Evolutionary conservation across 73 alveolate genomes (phyloP).

Genomic region (Paramecium tetraurelia): DNA sequence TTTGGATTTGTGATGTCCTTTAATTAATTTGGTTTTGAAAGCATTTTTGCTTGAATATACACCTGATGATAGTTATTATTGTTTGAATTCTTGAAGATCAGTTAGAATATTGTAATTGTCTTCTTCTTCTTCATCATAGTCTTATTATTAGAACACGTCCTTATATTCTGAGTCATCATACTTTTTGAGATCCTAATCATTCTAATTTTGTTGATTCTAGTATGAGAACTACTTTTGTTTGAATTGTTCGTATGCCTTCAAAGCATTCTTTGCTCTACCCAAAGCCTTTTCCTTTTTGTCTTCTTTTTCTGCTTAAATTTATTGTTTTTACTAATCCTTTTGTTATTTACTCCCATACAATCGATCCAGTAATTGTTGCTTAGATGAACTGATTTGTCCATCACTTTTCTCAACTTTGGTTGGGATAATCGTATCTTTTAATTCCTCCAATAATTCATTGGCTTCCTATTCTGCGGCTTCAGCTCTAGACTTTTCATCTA

Average conservation of each 20-base stretch:
- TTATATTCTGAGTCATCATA: neutral
- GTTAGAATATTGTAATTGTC: conserved; percentile 45
- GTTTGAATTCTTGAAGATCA: conserved; percentile 43
- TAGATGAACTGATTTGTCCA: neutral
- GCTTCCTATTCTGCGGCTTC: conserved; percentile 44
- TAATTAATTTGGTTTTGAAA: conserved; percentile 42
- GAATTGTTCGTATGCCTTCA: neutral
- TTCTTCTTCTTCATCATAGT: conserved; percentile 61
- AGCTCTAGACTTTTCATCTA: conserved; percentile 68
- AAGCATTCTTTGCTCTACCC: conserved; percentile 8
- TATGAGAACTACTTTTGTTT: neutral
- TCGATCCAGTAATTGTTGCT: neutral
- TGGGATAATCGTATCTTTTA: conserved; percentile 18
- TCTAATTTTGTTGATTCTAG: neutral
- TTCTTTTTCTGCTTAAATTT: neutral
- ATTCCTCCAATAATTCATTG: conserved; percentile 23
- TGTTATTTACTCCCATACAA: neutral
- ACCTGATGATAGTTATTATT: conserved; percentile 31
- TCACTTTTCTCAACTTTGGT: neutral
- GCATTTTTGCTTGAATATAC: conserved; percentile 58
- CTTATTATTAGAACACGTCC: conserved; percentile 36
- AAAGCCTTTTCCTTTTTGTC: neutral
- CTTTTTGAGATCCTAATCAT: neutral
- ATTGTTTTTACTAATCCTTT: neutral
- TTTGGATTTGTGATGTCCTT: conserved; percentile 37